phyloP scores from a whole-genome alignment of 495 filamentous ascomycete species.

The Hypoxylon fuscum region DNA sequence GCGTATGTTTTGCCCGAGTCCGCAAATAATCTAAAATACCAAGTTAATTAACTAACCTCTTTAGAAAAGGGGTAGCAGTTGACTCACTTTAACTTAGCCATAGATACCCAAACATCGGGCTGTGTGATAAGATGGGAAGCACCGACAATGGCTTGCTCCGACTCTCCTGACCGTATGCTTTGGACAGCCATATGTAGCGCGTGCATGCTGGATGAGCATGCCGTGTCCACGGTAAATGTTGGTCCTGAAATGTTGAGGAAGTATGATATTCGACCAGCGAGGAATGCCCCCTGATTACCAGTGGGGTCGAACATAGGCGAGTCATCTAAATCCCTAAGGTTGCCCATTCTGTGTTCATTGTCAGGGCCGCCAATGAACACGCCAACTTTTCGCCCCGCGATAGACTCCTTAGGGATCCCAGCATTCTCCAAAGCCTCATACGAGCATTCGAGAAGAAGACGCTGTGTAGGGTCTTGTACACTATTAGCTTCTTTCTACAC shows the following conservation, averaged over 20 bases:
- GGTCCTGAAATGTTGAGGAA: conserved; percentile 63
- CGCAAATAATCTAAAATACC: conserved; percentile 44
- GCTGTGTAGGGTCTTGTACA: conserved; percentile 63
- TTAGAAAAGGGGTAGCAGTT: background rate
- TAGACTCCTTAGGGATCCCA: conserved; percentile 57
- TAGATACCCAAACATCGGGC: conserved; percentile 55
- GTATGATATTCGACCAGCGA: conserved; percentile 65
- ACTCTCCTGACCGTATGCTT: conserved; percentile 68
- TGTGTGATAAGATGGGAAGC: conserved; percentile 55
- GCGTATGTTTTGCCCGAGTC: conserved; percentile 50
- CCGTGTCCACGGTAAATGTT: conserved; percentile 81
- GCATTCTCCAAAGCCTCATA: conserved; percentile 63
- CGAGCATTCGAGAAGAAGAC: conserved; percentile 63
- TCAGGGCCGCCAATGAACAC: conserved; percentile 57
- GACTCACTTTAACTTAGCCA: conserved; percentile 37
- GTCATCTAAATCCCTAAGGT: conserved; percentile 51
- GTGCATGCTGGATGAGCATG: conserved; percentile 78
- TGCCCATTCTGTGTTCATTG: conserved; percentile 47
- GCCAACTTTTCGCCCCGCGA: conserved; percentile 54
- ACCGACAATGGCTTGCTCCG: conserved; percentile 56
- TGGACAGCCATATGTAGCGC: conserved; percentile 78
- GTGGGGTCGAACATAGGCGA: conserved; percentile 53
- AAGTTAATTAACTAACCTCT: conserved; percentile 4
- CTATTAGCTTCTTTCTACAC: conserved; percentile 10
- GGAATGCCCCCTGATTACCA: conserved; percentile 56